A percentile compares a stretch with the other conserved stretches of the same genome.
Conservation (phyloP, 371 early-diverging fungal species). For the Gilbertella persicaria region DNA sequence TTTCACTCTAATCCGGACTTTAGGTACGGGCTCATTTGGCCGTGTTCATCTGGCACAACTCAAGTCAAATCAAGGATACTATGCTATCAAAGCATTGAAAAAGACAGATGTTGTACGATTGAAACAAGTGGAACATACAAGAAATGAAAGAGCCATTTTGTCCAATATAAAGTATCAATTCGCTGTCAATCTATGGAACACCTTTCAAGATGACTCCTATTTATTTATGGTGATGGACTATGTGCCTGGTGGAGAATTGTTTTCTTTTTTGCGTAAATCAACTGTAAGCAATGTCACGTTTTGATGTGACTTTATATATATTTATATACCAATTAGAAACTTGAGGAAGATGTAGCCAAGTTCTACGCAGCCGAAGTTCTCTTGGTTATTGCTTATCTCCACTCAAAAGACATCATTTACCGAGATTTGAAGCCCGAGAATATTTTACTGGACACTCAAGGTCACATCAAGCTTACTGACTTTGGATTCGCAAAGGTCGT, state of each 20-base stretch:
- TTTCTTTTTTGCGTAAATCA: conserved; percentile 59
- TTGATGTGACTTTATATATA: not conserved
- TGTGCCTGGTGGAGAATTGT: conserved; percentile 92
- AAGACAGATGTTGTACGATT: conserved; percentile 88
- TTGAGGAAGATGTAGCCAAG: conserved; percentile 85
- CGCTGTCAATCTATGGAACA: conserved; percentile 78
- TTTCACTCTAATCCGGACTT: conserved; percentile 43
- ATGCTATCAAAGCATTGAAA: conserved; percentile 94
- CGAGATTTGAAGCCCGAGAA: conserved; percentile 97
- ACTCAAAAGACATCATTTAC: conserved; percentile 88
- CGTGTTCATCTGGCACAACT: conserved; percentile 58
- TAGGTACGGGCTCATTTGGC: conserved; percentile 72
- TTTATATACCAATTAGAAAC: conserved; percentile 62
- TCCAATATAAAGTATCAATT: conserved; percentile 75
- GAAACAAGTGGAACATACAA: conserved; percentile 78
- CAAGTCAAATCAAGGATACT: conserved; percentile 61
- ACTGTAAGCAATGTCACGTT: conserved; percentile 53
- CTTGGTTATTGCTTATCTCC: conserved; percentile 87
- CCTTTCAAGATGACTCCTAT: conserved; percentile 79
- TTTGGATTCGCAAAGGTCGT: conserved; percentile 98
- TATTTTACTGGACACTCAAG: conserved; percentile 83
- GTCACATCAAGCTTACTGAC: conserved; percentile 97
- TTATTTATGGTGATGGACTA: conserved; percentile 89
- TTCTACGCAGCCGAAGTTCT: conserved; percentile 83
- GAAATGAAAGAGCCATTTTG: conserved; percentile 81